Evolutionary conservation across 768 basidiomycete species (phyloP).

Genomic region (Tylopilus felleus): DNA sequence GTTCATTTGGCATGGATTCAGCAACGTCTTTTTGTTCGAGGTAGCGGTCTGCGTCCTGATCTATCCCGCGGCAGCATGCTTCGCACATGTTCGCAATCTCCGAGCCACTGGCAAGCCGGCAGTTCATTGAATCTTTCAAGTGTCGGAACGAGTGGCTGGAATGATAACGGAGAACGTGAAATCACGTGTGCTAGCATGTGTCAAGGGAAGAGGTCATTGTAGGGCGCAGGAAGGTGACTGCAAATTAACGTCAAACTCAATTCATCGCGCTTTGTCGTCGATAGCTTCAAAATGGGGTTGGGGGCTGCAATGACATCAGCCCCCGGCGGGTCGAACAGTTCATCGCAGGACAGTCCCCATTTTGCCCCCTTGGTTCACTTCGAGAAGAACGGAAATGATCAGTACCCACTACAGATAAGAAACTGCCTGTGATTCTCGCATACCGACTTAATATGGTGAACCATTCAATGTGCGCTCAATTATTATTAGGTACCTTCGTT

Average conservation of each 20-base stretch:
- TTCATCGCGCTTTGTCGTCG: neutral
- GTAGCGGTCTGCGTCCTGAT: conserved; percentile 22
- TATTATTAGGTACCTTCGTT: neutral
- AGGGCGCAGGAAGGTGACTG: no score
- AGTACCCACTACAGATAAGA: neutral
- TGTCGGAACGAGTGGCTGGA: neutral
- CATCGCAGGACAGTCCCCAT: neutral
- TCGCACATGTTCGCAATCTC: neutral
- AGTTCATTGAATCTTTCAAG: neutral
- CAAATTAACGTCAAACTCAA: neutral
- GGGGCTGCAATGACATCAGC: neutral
- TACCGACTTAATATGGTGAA: neutral
- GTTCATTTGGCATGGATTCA: conserved; percentile 47
- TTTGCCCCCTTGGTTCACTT: neutral
- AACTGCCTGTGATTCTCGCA: neutral
- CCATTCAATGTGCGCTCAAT: neutral
- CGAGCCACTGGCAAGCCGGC: neutral
- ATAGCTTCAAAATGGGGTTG: neutral
- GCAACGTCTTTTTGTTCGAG: conserved; percentile 40
- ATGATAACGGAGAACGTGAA: neutral
- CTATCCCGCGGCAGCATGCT: neutral
- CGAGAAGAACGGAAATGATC: neutral
- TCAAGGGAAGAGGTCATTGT: no score
- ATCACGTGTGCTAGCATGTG: no score
- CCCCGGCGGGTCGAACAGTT: neutral